Percentiles rank a stretch among this genome's conserved stretches.
These are phyloP conservation scores for Dentipellis fragilis DNA, from an alignment of 768 basidiomycete genomes.

Conservation along the genomic window DNA sequence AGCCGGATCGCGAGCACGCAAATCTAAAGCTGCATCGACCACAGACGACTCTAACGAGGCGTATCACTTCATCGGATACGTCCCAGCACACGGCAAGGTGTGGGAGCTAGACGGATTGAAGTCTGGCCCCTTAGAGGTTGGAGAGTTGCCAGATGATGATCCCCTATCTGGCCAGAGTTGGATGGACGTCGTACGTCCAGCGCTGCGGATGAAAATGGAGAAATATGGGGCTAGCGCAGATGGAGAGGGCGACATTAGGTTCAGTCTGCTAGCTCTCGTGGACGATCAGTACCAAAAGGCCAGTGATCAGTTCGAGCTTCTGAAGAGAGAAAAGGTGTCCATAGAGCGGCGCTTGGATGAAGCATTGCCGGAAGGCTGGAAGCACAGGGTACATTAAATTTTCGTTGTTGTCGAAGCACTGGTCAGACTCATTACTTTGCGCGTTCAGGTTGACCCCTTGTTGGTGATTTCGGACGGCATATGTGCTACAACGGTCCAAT, in stretches of 20 bases:
- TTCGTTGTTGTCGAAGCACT: neutral
- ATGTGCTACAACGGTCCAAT: conserved; percentile 23
- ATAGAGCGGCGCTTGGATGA: conserved; percentile 36
- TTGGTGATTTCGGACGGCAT: conserved; percentile 22
- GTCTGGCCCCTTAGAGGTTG: conserved; percentile 52
- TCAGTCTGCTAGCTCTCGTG: conserved; percentile 53
- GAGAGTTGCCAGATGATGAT: conserved; percentile 31
- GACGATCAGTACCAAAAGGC: conserved; percentile 36
- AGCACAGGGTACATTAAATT: conserved; percentile 20
- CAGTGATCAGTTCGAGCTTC: conserved; percentile 43
- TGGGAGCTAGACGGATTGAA: conserved; percentile 65
- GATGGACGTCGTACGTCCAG: conserved; percentile 56
- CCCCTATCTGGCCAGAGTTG: conserved; percentile 24
- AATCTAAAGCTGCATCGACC: conserved; percentile 12
- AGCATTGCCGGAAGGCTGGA: conserved; percentile 25
- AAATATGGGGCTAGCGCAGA: conserved; percentile 39
- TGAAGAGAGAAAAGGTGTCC: conserved; percentile 34
- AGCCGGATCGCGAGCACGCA: conserved; percentile 16
- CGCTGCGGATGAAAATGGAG: conserved; percentile 51
- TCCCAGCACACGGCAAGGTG: conserved; percentile 52
- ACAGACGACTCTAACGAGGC: conserved; percentile 28
- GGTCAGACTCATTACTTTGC: neutral
- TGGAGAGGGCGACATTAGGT: conserved; percentile 35
- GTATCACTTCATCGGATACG: conserved; percentile 60
- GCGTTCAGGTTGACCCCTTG: conserved; percentile 29